phyloP scores from a whole-genome alignment of 1,139 yeast species.

The Saccharomyces hybrid region DNA sequence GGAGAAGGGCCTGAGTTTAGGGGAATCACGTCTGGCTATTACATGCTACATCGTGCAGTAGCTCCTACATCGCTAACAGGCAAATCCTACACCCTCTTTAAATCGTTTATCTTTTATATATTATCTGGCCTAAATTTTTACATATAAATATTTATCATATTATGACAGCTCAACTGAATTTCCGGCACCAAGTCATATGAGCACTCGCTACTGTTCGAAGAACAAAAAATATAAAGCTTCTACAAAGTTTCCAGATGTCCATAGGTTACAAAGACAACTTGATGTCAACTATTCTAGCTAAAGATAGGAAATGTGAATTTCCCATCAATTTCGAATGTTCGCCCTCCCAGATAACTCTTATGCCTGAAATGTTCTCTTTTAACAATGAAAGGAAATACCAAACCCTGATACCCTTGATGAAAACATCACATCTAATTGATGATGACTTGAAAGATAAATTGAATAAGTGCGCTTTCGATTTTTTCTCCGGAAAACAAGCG shows the following conservation, averaged over 20 bases:
- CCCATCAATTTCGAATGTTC: not conserved
- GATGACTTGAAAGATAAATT: slow-evolving; percentile 16
- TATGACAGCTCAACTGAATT: not conserved
- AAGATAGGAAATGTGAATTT: not conserved
- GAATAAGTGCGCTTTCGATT: slow-evolving; percentile 7
- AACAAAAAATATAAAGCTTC: not conserved
- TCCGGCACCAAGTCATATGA: not conserved
- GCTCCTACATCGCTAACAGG: slow-evolving; percentile 9
- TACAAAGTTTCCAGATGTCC: not conserved
- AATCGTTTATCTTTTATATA: not conserved
- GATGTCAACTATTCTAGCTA: not conserved
- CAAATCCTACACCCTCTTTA: not conserved
- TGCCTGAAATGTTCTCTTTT: not conserved
- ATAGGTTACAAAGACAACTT: not conserved
- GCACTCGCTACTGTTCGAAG: not conserved
- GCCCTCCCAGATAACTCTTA: not conserved
- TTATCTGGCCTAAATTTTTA: slow-evolving; percentile 4
- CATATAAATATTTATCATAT: slow-evolving; percentile 7
- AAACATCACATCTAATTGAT: slow-evolving; percentile 11
- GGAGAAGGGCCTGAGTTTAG: slow-evolving; percentile 5
- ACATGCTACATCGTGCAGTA: slow-evolving; percentile 2
- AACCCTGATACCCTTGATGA: not conserved
- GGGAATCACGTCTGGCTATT: slow-evolving; percentile 2
- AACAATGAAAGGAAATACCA: not conserved
- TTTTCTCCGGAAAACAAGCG: slow-evolving; percentile 2